These are phyloP conservation scores for Eremomyces bilateralis DNA, from an alignment of 495 filamentous ascomycete genomes.

Conservation along the genomic window DNA sequence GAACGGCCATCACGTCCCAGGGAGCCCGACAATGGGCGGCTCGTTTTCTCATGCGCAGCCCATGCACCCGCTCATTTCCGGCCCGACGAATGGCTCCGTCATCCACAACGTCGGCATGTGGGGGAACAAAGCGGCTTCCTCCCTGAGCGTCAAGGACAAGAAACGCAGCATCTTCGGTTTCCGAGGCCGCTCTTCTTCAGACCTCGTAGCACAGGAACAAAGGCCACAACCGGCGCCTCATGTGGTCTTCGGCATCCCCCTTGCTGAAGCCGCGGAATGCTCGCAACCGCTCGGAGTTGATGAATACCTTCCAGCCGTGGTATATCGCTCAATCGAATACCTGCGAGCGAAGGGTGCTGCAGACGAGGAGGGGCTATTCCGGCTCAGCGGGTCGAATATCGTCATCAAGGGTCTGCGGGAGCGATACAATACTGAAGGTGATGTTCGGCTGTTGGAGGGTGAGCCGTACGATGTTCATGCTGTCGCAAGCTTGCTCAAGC, in stretches of 20 bases:
- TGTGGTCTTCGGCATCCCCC: constrained; percentile 73
- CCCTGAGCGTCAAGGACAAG: constrained; percentile 43
- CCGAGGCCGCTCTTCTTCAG: constrained; percentile 41
- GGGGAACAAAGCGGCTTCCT: constrained; percentile 45
- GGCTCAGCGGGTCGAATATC: constrained; percentile 80
- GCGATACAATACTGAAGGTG: constrained; percentile 82
- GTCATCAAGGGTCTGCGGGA: constrained; percentile 81
- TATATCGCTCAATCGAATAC: constrained; percentile 92
- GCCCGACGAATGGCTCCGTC: constrained; percentile 60
- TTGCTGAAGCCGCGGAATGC: constrained; percentile 69
- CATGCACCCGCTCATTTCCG: constrained; percentile 72
- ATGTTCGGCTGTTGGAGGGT: constrained; percentile 73
- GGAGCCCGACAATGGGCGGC: too few relatives aligned
- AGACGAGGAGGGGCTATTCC: constrained; percentile 86
- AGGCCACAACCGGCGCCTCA: too few relatives aligned
- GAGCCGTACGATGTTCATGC: constrained; percentile 92
- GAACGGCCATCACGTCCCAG: too few relatives aligned
- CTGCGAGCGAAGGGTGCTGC: constrained; percentile 64
- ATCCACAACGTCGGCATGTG: constrained; percentile 75
- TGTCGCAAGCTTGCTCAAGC: constrained; percentile 80
- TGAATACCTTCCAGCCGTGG: constrained; percentile 72
- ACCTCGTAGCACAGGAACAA: too few relatives aligned
- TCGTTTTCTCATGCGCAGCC: too few relatives aligned
- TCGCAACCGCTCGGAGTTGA: constrained; percentile 48
- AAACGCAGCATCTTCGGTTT: constrained; percentile 91